Evolutionary conservation across 2,329 filamentous ascomycete genomes (phyloP).

Genomic region (Ambrosiella beaveri): DNA sequence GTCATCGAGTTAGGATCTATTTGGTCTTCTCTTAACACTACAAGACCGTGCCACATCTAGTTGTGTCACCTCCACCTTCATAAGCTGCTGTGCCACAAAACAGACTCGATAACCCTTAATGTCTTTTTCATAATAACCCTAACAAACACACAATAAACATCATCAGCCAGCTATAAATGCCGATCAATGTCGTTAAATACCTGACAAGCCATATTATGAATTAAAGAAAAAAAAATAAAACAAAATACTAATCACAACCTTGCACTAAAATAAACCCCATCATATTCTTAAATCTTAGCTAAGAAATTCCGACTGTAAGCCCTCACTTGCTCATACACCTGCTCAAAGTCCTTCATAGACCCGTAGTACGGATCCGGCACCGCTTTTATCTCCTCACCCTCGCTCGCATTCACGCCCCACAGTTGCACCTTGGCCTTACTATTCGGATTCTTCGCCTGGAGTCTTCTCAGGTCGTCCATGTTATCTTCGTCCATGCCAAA

Average conservation of each 20-base stretch:
- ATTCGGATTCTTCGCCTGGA: conserved; percentile 40
- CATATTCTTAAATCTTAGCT: conserved; percentile 24
- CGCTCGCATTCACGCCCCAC: conserved; percentile 68
- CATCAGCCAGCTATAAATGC: neutral
- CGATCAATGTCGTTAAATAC: neutral
- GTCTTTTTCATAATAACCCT: neutral
- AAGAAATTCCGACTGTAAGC: conserved; percentile 66
- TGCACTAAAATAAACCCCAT: no score
- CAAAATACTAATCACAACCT: neutral
- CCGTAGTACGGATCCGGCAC: conserved; percentile 89
- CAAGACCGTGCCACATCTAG: no score
- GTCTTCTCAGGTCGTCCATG: conserved; percentile 47
- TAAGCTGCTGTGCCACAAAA: neutral
- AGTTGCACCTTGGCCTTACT: conserved; percentile 53
- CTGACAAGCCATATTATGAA: neutral
- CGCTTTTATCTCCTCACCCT: conserved; percentile 42
- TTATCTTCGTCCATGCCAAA: conserved; percentile 88
- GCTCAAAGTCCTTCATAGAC: conserved; percentile 62
- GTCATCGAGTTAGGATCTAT: no score
- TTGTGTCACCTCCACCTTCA: neutral
- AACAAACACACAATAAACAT: neutral
- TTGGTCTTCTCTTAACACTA: no score
- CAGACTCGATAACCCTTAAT: neutral
- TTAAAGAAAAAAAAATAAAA: neutral
- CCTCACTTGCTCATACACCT: conserved; percentile 68